A percentile compares a stretch with the other conserved stretches of the same genome.
These are phyloP conservation scores for Torulaspora delbrueckii DNA, from an alignment of 805 yeast genomes.

Conservation along the genomic window DNA sequence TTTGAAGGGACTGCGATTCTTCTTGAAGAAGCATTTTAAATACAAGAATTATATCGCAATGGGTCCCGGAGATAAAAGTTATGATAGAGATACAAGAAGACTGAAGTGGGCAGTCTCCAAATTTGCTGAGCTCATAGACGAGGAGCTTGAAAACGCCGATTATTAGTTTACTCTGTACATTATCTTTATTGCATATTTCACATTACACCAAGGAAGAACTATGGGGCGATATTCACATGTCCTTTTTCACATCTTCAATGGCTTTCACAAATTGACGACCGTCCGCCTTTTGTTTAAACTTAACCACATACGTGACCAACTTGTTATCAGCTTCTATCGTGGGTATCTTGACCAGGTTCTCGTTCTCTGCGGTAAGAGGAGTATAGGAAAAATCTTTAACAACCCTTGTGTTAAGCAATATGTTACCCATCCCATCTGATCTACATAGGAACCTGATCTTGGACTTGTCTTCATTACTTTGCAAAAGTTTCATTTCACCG, in stretches of 20 bases:
- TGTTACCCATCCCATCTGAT: slow-evolving; percentile 83
- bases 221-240: slow-evolving; percentile 23
- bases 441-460: slow-evolving; percentile 73
- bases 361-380: slow-evolving; percentile 50
- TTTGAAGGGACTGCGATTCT: slow-evolving; percentile 35
- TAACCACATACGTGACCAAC: slow-evolving; percentile 63
- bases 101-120: slow-evolving; percentile 29
- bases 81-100: slow-evolving; percentile 32
- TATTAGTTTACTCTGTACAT: slow-evolving; percentile 9
- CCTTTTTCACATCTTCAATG: slow-evolving; percentile 32
- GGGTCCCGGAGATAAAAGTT: slow-evolving; percentile 18
- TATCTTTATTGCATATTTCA: slow-evolving; percentile 3
- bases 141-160: slow-evolving; percentile 15
- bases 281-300: slow-evolving; percentile 53
- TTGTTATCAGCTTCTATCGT: slow-evolving; percentile 51
- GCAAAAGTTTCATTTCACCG: slow-evolving; percentile 75
- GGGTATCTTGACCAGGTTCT: slow-evolving; percentile 64
- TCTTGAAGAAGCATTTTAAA: slow-evolving; percentile 26
- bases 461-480: slow-evolving; percentile 47
- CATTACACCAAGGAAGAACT: not conserved
- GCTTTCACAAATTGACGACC: slow-evolving; percentile 33
- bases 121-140: slow-evolving; percentile 14
- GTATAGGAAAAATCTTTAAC: slow-evolving; percentile 55
- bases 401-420: slow-evolving; percentile 64
- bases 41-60: slow-evolving; percentile 23